These are phyloP conservation scores for Craspedostauros australis DNA, from an alignment of 108 stramenopile genomes.

Conservation along the genomic window DNA sequence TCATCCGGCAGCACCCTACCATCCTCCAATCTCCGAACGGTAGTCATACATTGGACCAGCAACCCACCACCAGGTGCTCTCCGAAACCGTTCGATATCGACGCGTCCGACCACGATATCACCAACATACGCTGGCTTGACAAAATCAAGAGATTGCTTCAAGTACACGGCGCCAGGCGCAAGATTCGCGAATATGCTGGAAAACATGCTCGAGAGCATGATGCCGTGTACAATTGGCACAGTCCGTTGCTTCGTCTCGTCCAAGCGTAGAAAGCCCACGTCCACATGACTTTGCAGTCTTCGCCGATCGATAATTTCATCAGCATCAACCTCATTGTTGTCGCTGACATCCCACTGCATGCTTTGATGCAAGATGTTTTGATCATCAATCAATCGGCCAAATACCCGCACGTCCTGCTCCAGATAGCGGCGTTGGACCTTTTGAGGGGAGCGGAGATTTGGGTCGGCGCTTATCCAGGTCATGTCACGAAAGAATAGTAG, in stretches of 20 bases:
- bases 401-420: slow-evolving; percentile 36
- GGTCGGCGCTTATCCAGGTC: no score
- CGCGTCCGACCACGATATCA: slow-evolving; percentile 40
- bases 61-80: slow-evolving; percentile 36
- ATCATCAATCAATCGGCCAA: slow-evolving; percentile 54
- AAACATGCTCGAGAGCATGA: slow-evolving; percentile 69
- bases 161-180: slow-evolving; percentile 69
- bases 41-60: slow-evolving; percentile 53
- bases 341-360: not conserved
- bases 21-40: slow-evolving; percentile 14
- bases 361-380: slow-evolving; percentile 65
- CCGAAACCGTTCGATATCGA: slow-evolving; percentile 39
- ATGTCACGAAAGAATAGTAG: no score
- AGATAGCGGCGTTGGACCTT: slow-evolving; percentile 40
- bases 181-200: slow-evolving; percentile 77
- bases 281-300: not conserved
- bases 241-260: not conserved
- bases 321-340: not conserved
- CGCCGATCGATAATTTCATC: slow-evolving; percentile 1
- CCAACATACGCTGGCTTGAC: slow-evolving; percentile 38
- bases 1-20: no score
- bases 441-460: not conserved
- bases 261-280: not conserved
- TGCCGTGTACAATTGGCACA: slow-evolving; percentile 64
- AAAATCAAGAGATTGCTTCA: slow-evolving; percentile 62